These are phyloP conservation scores for Solanum sejunctum DNA, from an alignment of 257 asterid species.

Conservation along the genomic window DNA sequence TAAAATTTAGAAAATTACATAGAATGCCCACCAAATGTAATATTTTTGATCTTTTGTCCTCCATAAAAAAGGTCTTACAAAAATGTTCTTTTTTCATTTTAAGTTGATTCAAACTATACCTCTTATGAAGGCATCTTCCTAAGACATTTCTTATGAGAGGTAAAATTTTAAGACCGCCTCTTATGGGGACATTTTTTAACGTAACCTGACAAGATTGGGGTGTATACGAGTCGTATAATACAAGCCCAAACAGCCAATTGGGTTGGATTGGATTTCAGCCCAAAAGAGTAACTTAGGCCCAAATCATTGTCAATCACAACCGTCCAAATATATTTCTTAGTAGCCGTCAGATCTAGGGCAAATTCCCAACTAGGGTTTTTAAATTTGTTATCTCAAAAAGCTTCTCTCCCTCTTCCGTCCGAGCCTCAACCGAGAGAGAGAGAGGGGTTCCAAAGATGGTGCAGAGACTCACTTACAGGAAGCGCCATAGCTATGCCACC, in stretches of 20 bases:
- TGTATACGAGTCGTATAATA: neutral
- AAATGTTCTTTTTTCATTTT: too few relatives aligned
- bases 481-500: constrained; percentile 14
- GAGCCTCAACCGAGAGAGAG: neutral
- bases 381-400: neutral
- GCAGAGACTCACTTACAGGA: constrained; percentile 10
- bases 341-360: constrained; percentile 13
- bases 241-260: neutral
- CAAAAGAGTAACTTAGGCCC: neutral
- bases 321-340: neutral
- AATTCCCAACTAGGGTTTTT: neutral
- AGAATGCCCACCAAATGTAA: too few relatives aligned
- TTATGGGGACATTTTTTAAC: too few relatives aligned
- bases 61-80: too few relatives aligned
- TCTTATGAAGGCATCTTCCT: too few relatives aligned
- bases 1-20: too few relatives aligned
- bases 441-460: constrained; percentile 2
- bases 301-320: neutral
- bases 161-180: too few relatives aligned
- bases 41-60: too few relatives aligned
- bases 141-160: too few relatives aligned
- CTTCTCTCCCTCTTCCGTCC: neutral
- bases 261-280: constrained; percentile 49
- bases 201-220: neutral
- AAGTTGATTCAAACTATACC: too few relatives aligned